Conservation (phyloP, 1,139 yeast species). For the Blastobotrys arbuscula region DNA sequence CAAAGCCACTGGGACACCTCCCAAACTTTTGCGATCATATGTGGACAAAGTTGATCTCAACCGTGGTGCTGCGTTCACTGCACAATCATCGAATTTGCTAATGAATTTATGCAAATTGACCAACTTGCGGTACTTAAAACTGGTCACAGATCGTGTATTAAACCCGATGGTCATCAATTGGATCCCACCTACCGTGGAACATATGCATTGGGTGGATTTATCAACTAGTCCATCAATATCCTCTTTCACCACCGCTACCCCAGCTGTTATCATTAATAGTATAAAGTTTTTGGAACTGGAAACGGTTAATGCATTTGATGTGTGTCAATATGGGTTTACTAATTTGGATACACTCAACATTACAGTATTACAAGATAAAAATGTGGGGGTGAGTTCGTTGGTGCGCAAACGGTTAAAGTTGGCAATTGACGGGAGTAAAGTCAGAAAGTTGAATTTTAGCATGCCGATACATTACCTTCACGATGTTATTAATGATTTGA, state of each 20-base stretch:
- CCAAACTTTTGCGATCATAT: not conserved
- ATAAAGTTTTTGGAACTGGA: not conserved
- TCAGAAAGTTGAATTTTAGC: not conserved
- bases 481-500: not conserved
- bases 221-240: not conserved
- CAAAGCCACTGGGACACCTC: not conserved
- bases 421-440: not conserved
- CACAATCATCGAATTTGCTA: not conserved
- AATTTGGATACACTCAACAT: not conserved
- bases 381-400: not conserved
- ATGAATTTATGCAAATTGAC: not conserved
- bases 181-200: not conserved
- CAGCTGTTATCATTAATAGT: not conserved
- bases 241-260: not conserved
- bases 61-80: no score
- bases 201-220: slow-evolving; percentile 1
- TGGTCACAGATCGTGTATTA: not conserved
- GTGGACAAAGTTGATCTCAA: not conserved
- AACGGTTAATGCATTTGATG: slow-evolving; percentile 4
- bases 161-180: slow-evolving; percentile 1
- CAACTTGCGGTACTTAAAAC: not conserved
- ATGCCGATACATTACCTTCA: not conserved
- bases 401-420: not conserved
- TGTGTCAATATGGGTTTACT: slow-evolving; percentile 1
- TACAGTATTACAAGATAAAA: not conserved